Evolutionary conservation across 2,329 filamentous ascomycete genomes (phyloP).

Genomic region (Leptographium lundbergii): DNA sequence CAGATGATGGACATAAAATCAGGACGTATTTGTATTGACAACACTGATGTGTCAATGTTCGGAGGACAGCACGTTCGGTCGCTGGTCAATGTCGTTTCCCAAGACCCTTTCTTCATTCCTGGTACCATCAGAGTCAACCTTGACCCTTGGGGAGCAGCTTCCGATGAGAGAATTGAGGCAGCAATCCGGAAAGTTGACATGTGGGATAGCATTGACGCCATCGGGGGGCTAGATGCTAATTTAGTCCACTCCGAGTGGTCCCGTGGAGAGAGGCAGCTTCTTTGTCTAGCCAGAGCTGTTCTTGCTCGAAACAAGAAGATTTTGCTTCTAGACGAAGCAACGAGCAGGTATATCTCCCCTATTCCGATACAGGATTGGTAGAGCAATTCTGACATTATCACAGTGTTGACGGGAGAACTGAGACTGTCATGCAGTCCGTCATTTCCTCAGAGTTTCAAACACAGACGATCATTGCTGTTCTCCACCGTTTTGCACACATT

Average conservation of each 20-base stretch:
- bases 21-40: constrained; percentile 23
- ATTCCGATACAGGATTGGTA: background rate
- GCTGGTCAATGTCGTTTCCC: constrained; percentile 19
- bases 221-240: background rate
- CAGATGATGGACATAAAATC: background rate
- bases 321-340: background rate
- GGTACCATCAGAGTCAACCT: background rate
- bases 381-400: background rate
- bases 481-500: background rate
- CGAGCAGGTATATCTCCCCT: background rate
- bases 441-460: background rate
- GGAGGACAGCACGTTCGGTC: constrained; percentile 15
- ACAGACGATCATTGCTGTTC: background rate
- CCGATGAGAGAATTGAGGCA: background rate
- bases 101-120: constrained; percentile 3
- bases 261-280: background rate
- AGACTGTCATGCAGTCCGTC: background rate
- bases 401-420: background rate
- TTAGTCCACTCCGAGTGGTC: background rate
- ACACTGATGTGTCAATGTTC: constrained; percentile 15
- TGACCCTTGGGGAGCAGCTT: constrained; percentile 11
- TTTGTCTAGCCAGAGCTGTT: background rate
- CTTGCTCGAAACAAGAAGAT: background rate
- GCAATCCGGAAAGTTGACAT: constrained; percentile 13
- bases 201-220: background rate